phyloP scores from a whole-genome alignment of 169 alveolate species.

The Babesia gibsoni region DNA sequence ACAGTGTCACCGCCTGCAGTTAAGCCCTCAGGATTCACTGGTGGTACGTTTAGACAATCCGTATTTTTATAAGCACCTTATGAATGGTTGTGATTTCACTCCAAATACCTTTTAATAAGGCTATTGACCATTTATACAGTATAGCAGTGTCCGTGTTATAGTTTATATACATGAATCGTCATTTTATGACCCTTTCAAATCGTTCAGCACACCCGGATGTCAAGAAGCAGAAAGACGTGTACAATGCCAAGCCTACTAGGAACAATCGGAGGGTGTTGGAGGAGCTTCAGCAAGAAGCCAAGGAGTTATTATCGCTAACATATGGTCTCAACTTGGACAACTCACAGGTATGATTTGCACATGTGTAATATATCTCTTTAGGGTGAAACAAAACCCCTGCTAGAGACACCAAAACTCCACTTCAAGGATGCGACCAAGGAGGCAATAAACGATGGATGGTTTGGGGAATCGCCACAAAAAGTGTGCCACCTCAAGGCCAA shows the following conservation, averaged over 20 bases:
- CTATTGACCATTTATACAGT: no score
- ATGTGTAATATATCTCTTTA: no score
- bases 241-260: no score
- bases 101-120: no score
- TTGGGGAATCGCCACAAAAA: background rate
- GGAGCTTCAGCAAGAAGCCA: constrained; percentile 32
- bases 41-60: constrained; percentile 11
- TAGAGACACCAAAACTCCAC: background rate
- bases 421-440: background rate
- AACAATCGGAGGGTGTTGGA: background rate
- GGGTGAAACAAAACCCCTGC: background rate
- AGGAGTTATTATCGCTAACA: constrained; percentile 26
- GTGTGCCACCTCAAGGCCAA: background rate
- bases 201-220: no score
- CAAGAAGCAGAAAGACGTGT: no score
- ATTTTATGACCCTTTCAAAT: no score
- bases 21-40: background rate
- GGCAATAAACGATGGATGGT: background rate
- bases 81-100: no score
- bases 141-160: no score
- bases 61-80: no score
- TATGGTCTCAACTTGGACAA: constrained; percentile 15
- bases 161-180: no score
- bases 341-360: background rate
- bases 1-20: background rate